phyloP scores from a whole-genome alignment of 1,284 basidiomycete genomes.

The Veloboletus limbatus region DNA sequence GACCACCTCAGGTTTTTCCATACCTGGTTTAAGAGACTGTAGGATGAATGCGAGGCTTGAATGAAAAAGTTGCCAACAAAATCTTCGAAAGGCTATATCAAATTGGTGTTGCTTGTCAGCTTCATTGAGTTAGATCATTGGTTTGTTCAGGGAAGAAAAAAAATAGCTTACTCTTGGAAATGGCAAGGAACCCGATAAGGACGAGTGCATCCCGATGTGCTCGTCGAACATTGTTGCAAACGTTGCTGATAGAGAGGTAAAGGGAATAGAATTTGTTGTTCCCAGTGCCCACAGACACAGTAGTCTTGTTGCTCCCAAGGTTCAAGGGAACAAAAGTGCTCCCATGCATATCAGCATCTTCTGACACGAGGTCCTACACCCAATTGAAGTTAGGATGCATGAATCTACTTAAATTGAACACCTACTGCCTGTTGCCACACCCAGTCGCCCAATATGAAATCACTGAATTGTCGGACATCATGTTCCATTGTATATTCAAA shows the following conservation, averaged over 20 bases:
- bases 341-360: no score
- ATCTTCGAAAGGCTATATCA: neutral
- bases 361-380: no score
- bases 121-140: neutral
- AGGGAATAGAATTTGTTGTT: neutral
- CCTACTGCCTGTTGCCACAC: no score
- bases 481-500: no score
- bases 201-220: neutral
- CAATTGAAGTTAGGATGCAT: no score
- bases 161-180: neutral
- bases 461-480: no score
- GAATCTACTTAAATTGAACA: no score
- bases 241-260: neutral
- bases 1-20: neutral
- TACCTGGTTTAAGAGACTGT: neutral
- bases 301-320: slow-evolving; percentile 2
- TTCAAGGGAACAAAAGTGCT: no score
- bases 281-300: neutral
- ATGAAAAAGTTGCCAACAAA: neutral
- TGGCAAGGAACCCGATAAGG: neutral
- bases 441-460: no score
- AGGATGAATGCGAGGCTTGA: neutral
- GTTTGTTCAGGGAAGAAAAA: neutral
- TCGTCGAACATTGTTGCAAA: neutral
- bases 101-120: neutral